Conservation (phyloP, 768 basidiomycete species). For the Tephrocybe sp. region DNA sequence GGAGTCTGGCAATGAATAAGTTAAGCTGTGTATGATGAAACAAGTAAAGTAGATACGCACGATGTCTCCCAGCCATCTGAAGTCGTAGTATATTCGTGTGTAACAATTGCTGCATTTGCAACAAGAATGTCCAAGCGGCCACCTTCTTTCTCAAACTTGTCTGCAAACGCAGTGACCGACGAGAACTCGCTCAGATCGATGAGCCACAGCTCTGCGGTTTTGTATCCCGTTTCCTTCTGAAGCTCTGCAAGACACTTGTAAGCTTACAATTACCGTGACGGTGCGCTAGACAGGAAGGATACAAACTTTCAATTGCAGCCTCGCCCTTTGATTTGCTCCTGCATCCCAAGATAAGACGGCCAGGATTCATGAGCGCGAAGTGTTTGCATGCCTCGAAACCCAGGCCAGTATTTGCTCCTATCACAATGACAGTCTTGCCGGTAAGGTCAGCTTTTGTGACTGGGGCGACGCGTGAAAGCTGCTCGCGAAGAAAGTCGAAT, state of each 20-base stretch:
- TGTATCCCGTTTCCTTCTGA: constrained; percentile 30
- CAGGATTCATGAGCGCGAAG: constrained; percentile 44
- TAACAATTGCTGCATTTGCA: constrained; percentile 38
- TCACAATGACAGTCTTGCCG: constrained; percentile 48
- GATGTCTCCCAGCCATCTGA: constrained; percentile 45
- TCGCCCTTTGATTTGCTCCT: constrained; percentile 33
- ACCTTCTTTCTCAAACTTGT: constrained; percentile 30
- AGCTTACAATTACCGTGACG: no score
- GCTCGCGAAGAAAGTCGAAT: constrained; percentile 17
- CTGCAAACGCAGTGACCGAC: constrained; percentile 39
- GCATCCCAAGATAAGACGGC: constrained; percentile 38
- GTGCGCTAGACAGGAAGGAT: neutral
- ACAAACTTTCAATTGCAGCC: constrained; percentile 35
- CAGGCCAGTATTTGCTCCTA: constrained; percentile 51
- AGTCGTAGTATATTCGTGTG: constrained; percentile 21
- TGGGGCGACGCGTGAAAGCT: constrained; percentile 23
- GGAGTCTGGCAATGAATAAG: constrained; percentile 36
- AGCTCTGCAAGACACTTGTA: constrained; percentile 25
- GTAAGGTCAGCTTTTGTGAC: constrained; percentile 34
- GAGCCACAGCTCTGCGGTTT: constrained; percentile 35
- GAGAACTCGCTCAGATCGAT: constrained; percentile 42
- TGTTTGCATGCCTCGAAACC: constrained; percentile 49
- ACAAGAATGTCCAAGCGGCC: constrained; percentile 43
- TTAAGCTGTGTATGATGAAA: neutral
- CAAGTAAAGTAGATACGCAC: constrained; percentile 24